Evolutionary conservation across 495 filamentous ascomycete genomes (phyloP), one percentile per base, ranked within the genome.

Genomic region (Sporormia fimetaria): DNA sequence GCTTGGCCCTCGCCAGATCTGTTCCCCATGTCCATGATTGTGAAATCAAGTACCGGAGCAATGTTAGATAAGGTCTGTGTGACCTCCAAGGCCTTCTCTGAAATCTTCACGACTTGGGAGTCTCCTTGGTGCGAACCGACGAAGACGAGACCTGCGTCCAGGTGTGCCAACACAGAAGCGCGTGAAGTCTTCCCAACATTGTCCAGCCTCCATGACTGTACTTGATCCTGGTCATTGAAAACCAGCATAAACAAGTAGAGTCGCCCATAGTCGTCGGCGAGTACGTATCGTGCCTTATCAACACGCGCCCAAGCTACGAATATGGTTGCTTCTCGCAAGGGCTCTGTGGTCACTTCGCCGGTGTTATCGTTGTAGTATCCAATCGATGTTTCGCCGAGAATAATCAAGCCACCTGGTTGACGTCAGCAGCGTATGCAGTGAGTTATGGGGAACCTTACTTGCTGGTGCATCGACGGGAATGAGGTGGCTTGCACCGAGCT

Each of bases 111-210:
- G 1, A 96, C 67, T 55, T 95, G 87, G 0, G 84, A 92, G 57
- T 99, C 83, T 8, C 87, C 87, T 49, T 85, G 79, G 58, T 94
- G 87, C 4, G 90, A 95, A 2, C 83, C 92, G 21, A 96, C 72
- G 58, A 87, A 99, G 6, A 94, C 57, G 21, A 78, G 58, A 0
- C 78, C 76, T 17, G 74, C 68, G 14, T 78, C 83, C 20, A 96
- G 67, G 58, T 92, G 86, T 4, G 95, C 76, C 28, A 99, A 61
- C 15, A 69, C 69, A 25, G 70, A 79, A 2, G 90, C 80, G 44
- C 82, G 71, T 14, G 85, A 80, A 1, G 76, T 87, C 41, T 67
- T 59, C 21, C 83, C 82, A 33, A 88, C 61, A n/a, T 63, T 59
- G 37, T 79, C 68, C 4, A 87, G 51, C 14, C 78, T 75, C 60